Conservation (phyloP, 2,329 filamentous ascomycete species). For the Periconia sp. region DNA sequence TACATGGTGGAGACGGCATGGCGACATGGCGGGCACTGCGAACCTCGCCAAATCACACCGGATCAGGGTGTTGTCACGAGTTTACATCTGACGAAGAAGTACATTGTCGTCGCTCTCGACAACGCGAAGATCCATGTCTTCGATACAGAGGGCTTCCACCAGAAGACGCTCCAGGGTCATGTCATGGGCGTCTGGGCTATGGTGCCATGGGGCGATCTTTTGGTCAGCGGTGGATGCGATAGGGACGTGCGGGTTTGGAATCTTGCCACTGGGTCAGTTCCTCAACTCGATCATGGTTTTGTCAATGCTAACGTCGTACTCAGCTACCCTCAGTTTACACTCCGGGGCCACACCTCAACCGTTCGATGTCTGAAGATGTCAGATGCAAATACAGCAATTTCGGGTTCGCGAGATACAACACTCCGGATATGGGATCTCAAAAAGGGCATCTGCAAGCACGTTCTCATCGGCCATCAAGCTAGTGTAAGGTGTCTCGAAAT, state of each 20-base stretch:
- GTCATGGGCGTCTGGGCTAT: slow-evolving; percentile 99
- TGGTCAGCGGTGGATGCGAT: slow-evolving; percentile 96
- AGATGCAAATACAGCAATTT: slow-evolving; percentile 91
- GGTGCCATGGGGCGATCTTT: slow-evolving; percentile 94
- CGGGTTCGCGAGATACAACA: slow-evolving; percentile 92
- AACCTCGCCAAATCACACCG: slow-evolving; percentile 87
- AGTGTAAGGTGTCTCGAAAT: slow-evolving; percentile 96
- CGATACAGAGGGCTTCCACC: slow-evolving; percentile 84
- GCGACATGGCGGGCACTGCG: slow-evolving; percentile 87
- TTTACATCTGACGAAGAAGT: slow-evolving; percentile 89
- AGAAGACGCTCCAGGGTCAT: slow-evolving; percentile 90
- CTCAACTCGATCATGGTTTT: background rate
- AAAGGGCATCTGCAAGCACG: slow-evolving; percentile 86
- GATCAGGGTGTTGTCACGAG: slow-evolving; percentile 98
- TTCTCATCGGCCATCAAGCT: slow-evolving; percentile 92
- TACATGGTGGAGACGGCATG: slow-evolving; percentile 98
- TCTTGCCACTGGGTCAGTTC: slow-evolving; percentile 81
- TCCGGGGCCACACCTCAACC: slow-evolving; percentile 94
- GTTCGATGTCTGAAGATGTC: slow-evolving; percentile 98
- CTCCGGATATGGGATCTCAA: slow-evolving; percentile 93
- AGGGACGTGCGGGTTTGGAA: slow-evolving; percentile 97
- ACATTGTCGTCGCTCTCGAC: slow-evolving; percentile 96
- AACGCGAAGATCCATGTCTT: slow-evolving; percentile 99
- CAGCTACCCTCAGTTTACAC: slow-evolving; percentile 56
- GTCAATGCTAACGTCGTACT: slow-evolving; percentile 14